Evolutionary conservation across 345 rosid genomes (phyloP).

Genomic region (Odontarrhena argentea): DNA sequence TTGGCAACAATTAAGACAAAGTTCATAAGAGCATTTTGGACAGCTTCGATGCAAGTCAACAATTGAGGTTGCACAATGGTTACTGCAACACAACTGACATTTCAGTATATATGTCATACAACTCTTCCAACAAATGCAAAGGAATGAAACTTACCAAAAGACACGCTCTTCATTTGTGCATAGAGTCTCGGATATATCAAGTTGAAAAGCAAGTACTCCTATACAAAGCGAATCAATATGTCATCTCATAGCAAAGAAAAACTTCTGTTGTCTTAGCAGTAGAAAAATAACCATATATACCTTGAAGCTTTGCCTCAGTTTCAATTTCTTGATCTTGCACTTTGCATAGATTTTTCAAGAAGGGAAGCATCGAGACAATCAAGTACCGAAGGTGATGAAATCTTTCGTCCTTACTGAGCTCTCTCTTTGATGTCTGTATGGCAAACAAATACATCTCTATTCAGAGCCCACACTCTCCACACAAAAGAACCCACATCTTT

Average conservation of each 20-base stretch:
- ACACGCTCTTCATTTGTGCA: conserved; percentile 74
- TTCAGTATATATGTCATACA: conserved; percentile 15
- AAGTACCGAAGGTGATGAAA: conserved; percentile 56
- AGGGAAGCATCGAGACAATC: conserved; percentile 63
- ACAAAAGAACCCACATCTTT: background rate
- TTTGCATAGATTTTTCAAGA: conserved; percentile 51
- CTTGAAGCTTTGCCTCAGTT: conserved; percentile 63
- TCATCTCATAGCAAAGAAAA: conserved; percentile 15
- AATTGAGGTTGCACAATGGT: conserved; percentile 92
- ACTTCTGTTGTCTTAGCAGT: background rate
- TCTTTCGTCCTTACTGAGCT: conserved; percentile 51
- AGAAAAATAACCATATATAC: conserved; percentile 41
- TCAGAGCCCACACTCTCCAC: background rate
- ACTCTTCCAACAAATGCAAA: conserved; percentile 5
- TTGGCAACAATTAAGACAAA: conserved; percentile 82
- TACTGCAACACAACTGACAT: conserved; percentile 45
- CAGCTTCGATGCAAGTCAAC: conserved; percentile 90
- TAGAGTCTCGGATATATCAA: conserved; percentile 49
- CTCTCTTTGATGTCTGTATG: conserved; percentile 62
- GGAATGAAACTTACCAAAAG: conserved; percentile 61
- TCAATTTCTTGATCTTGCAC: conserved; percentile 60
- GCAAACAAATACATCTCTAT: conserved; percentile 10
- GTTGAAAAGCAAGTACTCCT: conserved; percentile 42
- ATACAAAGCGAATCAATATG: conserved; percentile 10
- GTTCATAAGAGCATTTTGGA: conserved; percentile 70